Evolutionary conservation across 2,329 filamentous ascomycete species (phyloP), one percentile per base, ranked within the genome.

Genomic region (Fusarium mexicanum): DNA sequence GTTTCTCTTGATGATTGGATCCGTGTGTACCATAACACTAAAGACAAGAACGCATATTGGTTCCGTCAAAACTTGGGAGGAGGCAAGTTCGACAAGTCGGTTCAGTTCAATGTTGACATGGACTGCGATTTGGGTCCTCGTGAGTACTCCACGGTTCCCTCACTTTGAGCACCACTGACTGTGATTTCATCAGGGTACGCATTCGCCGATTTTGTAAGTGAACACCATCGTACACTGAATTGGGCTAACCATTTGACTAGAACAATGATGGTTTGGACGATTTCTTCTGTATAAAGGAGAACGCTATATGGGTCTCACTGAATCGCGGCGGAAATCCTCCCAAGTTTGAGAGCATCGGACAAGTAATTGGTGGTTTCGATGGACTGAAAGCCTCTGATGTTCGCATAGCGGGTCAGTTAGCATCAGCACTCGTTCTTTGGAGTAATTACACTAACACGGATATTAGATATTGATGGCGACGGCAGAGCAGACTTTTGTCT

Each of bases 1-100:
- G 60, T 20, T 5, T 14, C 60, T 24, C 50, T 55, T 14, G 60
- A 62, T 33, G 60, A 62, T 8, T 62, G 40, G 60, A 62, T 62
- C 2, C 48, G 60, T 3, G 38, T 62, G 1, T 62, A 55, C 5
- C 48, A 62, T 18, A 57, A 62, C 4, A 47, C 60, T 8, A 38
- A 55, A 3, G 31, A 57, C 16, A 47, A 62, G 24, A 62, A 62
- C 6, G 26, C 50, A 10, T 62, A 57, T 8, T 62, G 50, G 48
- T 62, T 55, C 12, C 60, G 33, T 0, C 60, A 62, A 20, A 62
- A 62, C 2, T 22, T 55, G 5, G 60, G 60, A 31, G 33, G 40
- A 9, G 40, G 60, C 12, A 57, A 47, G 24, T 57, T 62, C 2
- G 47, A 38, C 8, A 37, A 54, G 10, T 61, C 59, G 1, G 59